Conservation (phyloP, 331 rosid species). For the Arachis monticola region DNA sequence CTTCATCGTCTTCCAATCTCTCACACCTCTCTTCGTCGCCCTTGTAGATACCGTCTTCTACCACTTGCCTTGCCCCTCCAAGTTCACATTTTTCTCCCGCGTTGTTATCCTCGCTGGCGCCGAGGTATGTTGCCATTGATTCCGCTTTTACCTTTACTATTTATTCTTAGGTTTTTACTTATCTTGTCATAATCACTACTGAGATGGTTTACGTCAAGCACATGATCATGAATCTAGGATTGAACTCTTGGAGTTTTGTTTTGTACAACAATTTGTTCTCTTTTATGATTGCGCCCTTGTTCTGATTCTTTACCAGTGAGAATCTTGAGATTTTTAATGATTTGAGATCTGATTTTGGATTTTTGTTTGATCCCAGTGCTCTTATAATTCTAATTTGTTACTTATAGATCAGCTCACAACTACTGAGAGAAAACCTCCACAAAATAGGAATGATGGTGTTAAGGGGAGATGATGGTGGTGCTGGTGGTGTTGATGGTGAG, state of each 20-base stretch:
- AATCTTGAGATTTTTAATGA: constrained; percentile 68
- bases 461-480: too few species aligned
- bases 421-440: too few species aligned
- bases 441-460: too few species aligned
- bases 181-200: constrained; percentile 76
- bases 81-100: constrained; percentile 70
- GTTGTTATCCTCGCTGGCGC: constrained; percentile 82
- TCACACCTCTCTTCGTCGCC: constrained; percentile 89
- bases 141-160: constrained; percentile 80
- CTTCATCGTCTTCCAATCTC: constrained; percentile 85
- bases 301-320: constrained; percentile 87
- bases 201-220: constrained; percentile 96
- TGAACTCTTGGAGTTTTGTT: constrained; percentile 94
- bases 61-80: constrained; percentile 73
- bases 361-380: constrained; percentile 58
- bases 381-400: not conserved
- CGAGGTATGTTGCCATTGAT: constrained; percentile 89
- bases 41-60: constrained; percentile 80
- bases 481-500: too few species aligned
- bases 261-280: constrained; percentile 81
- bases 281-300: constrained; percentile 74
- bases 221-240: constrained; percentile 86
- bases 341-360: constrained; percentile 48
- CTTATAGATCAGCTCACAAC: too few species aligned
- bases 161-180: constrained; percentile 91